Base-by-base conservation (phyloP, 768 basidiomycete species). In the Suillus subalutaceus region DNA sequence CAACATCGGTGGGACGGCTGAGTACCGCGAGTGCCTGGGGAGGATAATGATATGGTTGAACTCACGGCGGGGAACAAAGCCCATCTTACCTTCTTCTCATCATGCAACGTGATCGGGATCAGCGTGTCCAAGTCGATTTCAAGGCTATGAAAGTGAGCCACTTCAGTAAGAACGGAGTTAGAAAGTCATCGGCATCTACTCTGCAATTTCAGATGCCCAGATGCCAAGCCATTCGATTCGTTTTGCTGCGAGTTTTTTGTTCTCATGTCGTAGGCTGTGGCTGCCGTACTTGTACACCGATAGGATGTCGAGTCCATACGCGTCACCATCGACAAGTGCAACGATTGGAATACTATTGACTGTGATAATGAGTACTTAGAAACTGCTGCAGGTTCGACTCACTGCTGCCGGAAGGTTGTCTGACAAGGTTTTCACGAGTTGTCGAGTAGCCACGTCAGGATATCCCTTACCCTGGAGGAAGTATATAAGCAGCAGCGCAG, bases 291-390 rank as follows among this genome's bases (percentile, higher is more conserved):
- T 91, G 79, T 94, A 98, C 10, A 93, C 91, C 0, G 92, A 91
- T 15, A 96, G 84, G 67, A 99, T 98, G 67, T 97, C 94, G 52
- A 99, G 75, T 2, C 97, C 97, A 74, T 93, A 93, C 0, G 96
- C 90, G 75, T 99, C 97, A 0, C 86, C 90, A 72, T 99, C 97
- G 7, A 99, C 91, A 43, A 99, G 77, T 2, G 85, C 90, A 62
- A 92, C 74, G 57, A 98, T 84, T 0, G 92, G 92, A 43, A 92
- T 80, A 7, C 96, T 97, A 71, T 15, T 50, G 63, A 20, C 56
- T 40, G 35, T 66, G 50, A 65, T 63, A 60, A 9, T 62, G 46
- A 26, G 35, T 3, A 8, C 23, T 46, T 53, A 4, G 30, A 55
- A 30, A n/a, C 1, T n/a, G 15, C 20, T 43, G 63, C 18, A 35